phyloP scores from a whole-genome alignment of 345 rosid species.

The Psidium friedrichsthalianum region DNA sequence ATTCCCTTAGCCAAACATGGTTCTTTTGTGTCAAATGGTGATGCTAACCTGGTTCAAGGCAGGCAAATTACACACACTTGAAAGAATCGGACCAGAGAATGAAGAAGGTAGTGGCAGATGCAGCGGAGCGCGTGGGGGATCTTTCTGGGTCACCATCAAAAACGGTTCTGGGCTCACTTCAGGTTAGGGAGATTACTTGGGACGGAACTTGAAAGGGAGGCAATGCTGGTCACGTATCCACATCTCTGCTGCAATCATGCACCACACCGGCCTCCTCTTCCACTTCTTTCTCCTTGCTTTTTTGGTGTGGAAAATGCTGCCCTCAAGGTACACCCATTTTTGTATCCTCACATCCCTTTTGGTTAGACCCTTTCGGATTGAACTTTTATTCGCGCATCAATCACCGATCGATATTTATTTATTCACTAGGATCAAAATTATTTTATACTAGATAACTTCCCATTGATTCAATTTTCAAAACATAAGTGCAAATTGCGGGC shows the following conservation, averaged over 20 bases:
- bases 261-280: not conserved
- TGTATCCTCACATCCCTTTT: not conserved
- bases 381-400: not conserved
- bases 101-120: not conserved
- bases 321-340: not conserved
- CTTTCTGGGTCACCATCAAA: not conserved
- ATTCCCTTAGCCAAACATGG: not conserved
- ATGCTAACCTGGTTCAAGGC: not conserved
- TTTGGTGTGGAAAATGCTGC: not conserved
- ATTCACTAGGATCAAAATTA: rapidly evolving
- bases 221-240: conserved; percentile 4
- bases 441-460: not conserved
- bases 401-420: not conserved
- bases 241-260: not conserved
- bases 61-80: not conserved
- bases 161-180: not conserved
- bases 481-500: not conserved
- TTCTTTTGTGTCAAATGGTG: not conserved
- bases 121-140: not conserved
- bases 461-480: not conserved
- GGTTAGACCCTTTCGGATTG: not conserved
- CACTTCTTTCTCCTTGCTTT: not conserved
- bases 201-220: conserved; percentile 3
- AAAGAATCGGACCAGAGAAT: not conserved
- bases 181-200: not conserved